These are phyloP conservation scores for Iris macrosiphon DNA, from an alignment of 106 monocot genomes.

Conservation along the genomic window DNA sequence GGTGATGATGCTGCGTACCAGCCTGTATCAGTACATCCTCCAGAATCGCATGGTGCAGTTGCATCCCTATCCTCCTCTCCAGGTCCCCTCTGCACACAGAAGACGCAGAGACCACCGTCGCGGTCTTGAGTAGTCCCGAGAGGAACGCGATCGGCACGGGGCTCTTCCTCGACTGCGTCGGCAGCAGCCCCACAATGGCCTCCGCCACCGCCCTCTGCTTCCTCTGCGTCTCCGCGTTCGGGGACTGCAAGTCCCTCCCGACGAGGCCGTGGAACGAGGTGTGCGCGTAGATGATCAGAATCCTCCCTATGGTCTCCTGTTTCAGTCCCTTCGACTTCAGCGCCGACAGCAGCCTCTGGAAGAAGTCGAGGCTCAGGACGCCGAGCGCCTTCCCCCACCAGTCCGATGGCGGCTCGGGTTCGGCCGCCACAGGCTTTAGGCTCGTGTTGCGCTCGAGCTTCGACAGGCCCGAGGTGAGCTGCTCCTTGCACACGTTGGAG, in stretches of 20 bases:
- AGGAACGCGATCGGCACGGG: constrained; percentile 70
- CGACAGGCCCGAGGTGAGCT: constrained; percentile 54
- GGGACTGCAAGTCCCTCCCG: constrained; percentile 18
- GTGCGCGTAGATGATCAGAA: constrained; percentile 70
- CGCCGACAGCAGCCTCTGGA: constrained; percentile 56
- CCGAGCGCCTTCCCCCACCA: constrained; percentile 67
- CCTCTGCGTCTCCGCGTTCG: constrained; percentile 29
- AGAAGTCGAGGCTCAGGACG: constrained; percentile 60
- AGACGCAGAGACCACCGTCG: constrained; percentile 35
- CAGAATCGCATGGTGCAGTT: constrained; percentile 66
- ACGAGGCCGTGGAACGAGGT: constrained; percentile 35
- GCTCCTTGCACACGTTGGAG: constrained; percentile 72
- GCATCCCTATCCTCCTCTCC: constrained; percentile 70
- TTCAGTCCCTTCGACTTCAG: constrained; percentile 77
- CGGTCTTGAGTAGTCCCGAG: constrained; percentile 70
- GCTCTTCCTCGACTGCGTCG: constrained; percentile 58
- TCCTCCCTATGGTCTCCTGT: constrained; percentile 57
- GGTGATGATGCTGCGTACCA: constrained; percentile 15
- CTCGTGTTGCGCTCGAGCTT: constrained; percentile 53
- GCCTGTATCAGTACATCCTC: constrained; percentile 75
- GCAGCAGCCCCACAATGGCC: constrained; percentile 62
- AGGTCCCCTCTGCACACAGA: constrained; percentile 51
- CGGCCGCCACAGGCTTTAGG: constrained; percentile 1
- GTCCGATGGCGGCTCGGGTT: constrained; percentile 27
- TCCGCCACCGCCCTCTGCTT: constrained; percentile 46